Evolutionary conservation across 495 filamentous ascomycete genomes (phyloP).

Genomic region (Oidiodendron maius): DNA sequence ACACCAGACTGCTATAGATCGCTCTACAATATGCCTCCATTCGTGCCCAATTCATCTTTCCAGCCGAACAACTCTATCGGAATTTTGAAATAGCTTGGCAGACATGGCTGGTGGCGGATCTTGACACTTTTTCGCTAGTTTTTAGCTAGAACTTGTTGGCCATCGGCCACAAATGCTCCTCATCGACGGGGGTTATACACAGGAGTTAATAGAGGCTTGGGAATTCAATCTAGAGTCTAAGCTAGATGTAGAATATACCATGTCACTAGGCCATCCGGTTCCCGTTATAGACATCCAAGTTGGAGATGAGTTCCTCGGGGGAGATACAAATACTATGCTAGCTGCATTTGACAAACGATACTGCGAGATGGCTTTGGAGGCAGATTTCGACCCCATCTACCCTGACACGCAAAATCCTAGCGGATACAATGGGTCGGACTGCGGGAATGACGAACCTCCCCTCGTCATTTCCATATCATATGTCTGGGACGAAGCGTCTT

Average conservation of each 20-base stretch:
- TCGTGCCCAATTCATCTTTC: neutral
- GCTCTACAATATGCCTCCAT: neutral
- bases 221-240: neutral
- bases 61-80: neutral
- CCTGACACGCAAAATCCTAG: neutral
- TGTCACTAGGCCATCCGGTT: neutral
- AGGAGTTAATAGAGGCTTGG: neutral
- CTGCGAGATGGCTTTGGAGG: neutral
- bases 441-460: neutral
- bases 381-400: neutral
- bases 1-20: neutral
- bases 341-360: neutral
- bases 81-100: neutral
- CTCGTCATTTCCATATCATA: neutral
- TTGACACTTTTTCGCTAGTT: neutral
- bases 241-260: neutral
- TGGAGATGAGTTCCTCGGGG: neutral
- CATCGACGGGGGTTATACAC: neutral
- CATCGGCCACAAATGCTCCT: neutral
- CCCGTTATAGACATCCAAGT: neutral
- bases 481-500: neutral
- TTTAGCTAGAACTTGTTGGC: neutral
- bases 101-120: neutral
- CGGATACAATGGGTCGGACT: neutral
- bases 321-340: neutral